phyloP scores from a whole-genome alignment of 192 early-diverging fungal species.

The Coemansia pectinata region DNA sequence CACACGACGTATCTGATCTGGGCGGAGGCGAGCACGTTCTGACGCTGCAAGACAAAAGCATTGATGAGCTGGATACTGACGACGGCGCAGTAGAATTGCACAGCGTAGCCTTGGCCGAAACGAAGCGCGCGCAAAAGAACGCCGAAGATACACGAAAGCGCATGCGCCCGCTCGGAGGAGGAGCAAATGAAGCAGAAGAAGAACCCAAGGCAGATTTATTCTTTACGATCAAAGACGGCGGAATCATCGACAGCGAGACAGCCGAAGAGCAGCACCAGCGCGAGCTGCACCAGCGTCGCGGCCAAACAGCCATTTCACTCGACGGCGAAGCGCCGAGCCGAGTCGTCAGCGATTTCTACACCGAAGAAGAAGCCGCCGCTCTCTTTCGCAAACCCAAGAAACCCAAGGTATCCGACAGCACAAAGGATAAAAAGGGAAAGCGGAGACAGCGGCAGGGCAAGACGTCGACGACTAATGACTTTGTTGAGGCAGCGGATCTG shows the following conservation, averaged over 20 bases:
- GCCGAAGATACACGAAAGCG: constrained; percentile 62
- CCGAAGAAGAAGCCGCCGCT: constrained; percentile 76
- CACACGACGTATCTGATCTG: constrained; percentile 46
- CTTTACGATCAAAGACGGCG: constrained; percentile 61
- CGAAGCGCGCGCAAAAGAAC: constrained; percentile 67
- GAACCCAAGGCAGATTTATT: constrained; percentile 16
- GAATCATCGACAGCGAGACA: constrained; percentile 41
- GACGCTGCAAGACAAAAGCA: constrained; percentile 80
- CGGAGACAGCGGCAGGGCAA: constrained; percentile 40
- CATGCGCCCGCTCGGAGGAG: constrained; percentile 5
- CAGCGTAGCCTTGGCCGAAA: constrained; percentile 67
- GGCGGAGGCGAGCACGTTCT: constrained; percentile 71
- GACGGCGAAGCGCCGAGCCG: constrained; percentile 25
- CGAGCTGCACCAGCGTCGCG: not conserved
- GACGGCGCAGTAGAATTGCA: constrained; percentile 72
- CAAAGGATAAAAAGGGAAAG: constrained; percentile 29
- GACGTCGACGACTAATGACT: constrained; percentile 17
- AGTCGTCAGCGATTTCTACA: constrained; percentile 87
- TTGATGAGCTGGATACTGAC: constrained; percentile 59
- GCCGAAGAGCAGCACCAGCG: constrained; percentile 6
- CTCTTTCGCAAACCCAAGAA: constrained; percentile 80
- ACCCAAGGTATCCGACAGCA: constrained; percentile 33
- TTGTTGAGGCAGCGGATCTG: not conserved
- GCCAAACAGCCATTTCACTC: constrained; percentile 2
- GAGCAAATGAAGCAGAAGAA: constrained; percentile 73